Conservation (phyloP, 352 stramenopile genomes). For the Globisporangium paroecandrum region DNA sequence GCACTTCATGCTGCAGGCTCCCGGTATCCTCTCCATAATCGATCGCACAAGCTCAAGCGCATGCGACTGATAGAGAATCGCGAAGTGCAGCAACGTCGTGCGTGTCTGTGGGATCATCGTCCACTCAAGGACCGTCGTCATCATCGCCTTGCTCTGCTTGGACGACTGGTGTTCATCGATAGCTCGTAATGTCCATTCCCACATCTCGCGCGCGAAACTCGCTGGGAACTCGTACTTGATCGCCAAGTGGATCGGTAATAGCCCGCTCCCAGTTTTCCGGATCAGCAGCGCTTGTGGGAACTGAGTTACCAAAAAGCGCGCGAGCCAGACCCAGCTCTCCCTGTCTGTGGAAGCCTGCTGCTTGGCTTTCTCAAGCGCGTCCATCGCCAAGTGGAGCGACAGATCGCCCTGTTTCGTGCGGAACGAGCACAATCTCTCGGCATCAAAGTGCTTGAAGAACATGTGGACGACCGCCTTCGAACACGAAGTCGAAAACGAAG, state of each 20-base stretch:
- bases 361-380: slow-evolving; percentile 31
- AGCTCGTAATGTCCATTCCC: slow-evolving; percentile 14
- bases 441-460: slow-evolving; percentile 36
- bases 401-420: slow-evolving; percentile 43
- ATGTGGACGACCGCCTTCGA: slow-evolving; percentile 36
- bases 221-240: slow-evolving; percentile 40
- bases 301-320: slow-evolving; percentile 18
- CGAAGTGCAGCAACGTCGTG: slow-evolving; percentile 61
- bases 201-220: slow-evolving; percentile 17
- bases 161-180: background rate
- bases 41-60: slow-evolving; percentile 26
- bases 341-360: background rate
- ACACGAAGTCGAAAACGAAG: slow-evolving; percentile 11
- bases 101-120: slow-evolving; percentile 32
- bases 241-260: slow-evolving; percentile 40
- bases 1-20: slow-evolving; percentile 24
- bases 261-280: slow-evolving; percentile 22
- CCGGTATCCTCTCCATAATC: slow-evolving; percentile 32
- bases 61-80: slow-evolving; percentile 37
- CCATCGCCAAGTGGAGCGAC: slow-evolving; percentile 49
- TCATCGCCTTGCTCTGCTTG: no score
- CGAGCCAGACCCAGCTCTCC: slow-evolving; percentile 31
- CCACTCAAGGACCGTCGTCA: slow-evolving; percentile 6
- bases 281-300: slow-evolving; percentile 23
- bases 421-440: slow-evolving; percentile 23